Conservation (phyloP, 2,329 filamentous ascomycete genomes). For the Fusarium acutatum region DNA sequence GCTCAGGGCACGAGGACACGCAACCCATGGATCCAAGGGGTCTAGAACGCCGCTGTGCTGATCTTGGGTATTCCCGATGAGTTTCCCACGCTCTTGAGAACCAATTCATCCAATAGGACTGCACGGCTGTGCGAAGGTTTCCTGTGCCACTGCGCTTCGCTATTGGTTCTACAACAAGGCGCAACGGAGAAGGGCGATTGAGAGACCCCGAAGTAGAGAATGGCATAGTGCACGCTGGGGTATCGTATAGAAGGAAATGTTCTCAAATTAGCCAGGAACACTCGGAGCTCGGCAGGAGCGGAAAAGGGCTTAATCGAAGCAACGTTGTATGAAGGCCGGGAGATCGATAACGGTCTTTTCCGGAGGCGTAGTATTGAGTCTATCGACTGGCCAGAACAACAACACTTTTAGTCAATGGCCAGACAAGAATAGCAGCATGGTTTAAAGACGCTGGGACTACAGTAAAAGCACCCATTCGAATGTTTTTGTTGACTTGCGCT, state of each 20-base stretch:
- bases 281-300: conserved; percentile 1
- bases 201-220: background rate
- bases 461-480: background rate
- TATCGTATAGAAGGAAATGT: background rate
- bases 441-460: background rate
- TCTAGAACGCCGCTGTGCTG: conserved; percentile 13
- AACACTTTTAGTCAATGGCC: background rate
- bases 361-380: background rate
- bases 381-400: background rate
- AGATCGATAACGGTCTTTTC: conserved; percentile 26
- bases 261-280: conserved; percentile 14
- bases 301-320: background rate
- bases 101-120: background rate
- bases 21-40: background rate
- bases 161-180: conserved; percentile 11
- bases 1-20: conserved; percentile 37
- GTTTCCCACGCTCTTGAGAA: conserved; percentile 23
- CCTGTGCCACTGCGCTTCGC: background rate
- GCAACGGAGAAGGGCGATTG: conserved; percentile 5
- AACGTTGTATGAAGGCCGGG: conserved; percentile 22
- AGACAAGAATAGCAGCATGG: background rate
- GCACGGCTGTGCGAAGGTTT: background rate
- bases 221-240: background rate
- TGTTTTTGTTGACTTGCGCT: background rate
- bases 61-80: conserved; percentile 36